Evolutionary conservation across 2,329 filamentous ascomycete genomes (phyloP).

Genomic region (Plectosphaerella plurivora): DNA sequence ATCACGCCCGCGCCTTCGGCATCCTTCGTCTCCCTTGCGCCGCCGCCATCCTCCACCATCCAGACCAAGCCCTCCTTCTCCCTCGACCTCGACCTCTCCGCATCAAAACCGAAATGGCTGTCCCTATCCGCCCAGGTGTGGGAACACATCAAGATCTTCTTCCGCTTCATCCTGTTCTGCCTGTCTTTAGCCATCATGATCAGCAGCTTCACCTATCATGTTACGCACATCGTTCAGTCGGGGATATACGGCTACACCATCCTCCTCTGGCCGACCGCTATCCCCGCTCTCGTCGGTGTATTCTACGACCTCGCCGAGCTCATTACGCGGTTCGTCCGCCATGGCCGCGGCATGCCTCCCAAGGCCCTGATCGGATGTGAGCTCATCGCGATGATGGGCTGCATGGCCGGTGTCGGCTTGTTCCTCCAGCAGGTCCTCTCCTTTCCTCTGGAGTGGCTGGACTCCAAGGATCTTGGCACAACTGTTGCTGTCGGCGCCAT

Average conservation of each 20-base stretch:
- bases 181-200: constrained; percentile 10
- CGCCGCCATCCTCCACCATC: no score
- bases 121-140: constrained; percentile 11
- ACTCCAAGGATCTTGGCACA: background rate
- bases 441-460: background rate
- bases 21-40: no score
- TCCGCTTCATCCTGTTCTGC: constrained; percentile 12
- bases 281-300: constrained; percentile 8
- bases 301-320: constrained; percentile 20
- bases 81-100: no score
- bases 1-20: no score
- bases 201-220: constrained; percentile 2
- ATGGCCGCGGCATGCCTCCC: constrained; percentile 17
- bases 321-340: constrained; percentile 15
- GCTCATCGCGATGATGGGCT: constrained; percentile 42
- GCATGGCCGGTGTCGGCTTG: constrained; percentile 9
- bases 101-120: constrained; percentile 1
- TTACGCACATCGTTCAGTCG: background rate
- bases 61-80: no score
- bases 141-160: constrained; percentile 17
- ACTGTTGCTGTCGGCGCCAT: constrained; percentile 6
- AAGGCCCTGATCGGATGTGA: constrained; percentile 30
- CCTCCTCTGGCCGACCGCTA: background rate
- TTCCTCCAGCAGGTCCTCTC: constrained; percentile 16
- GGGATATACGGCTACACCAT: background rate